Evolutionary conservation across 768 basidiomycete genomes (phyloP).

Genomic region (Lactifluus volemus): DNA sequence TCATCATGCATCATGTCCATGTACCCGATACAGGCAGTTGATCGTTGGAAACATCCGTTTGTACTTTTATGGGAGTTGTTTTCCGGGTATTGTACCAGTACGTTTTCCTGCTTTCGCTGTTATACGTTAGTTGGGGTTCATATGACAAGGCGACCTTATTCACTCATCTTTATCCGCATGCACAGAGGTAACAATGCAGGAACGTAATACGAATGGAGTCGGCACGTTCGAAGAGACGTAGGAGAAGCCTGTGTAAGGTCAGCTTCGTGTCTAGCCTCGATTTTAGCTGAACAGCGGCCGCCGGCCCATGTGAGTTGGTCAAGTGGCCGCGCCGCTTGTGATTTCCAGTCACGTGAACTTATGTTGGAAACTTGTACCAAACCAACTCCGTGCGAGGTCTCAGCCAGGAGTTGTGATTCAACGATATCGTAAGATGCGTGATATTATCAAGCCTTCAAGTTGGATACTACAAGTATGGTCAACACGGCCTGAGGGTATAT

Average conservation of each 20-base stretch:
- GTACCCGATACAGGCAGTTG: conserved; percentile 45
- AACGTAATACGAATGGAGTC: background rate
- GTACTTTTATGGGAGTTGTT: conserved; percentile 30
- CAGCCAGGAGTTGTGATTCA: too few species aligned
- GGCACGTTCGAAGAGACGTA: background rate
- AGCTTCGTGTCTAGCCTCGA: too few species aligned
- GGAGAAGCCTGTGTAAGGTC: background rate
- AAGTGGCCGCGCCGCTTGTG: too few species aligned
- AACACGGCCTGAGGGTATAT: too few species aligned
- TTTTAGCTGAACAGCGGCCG: too few species aligned
- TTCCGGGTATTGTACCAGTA: conserved; percentile 30
- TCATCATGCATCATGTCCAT: conserved; percentile 19
- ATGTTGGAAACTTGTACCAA: too few species aligned
- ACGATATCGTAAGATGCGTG: too few species aligned
- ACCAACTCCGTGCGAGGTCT: too few species aligned
- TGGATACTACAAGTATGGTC: too few species aligned
- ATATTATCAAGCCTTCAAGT: too few species aligned
- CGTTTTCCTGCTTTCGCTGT: conserved; percentile 23
- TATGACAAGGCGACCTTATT: background rate
- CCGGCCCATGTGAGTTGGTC: too few species aligned
- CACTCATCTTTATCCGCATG: conserved; percentile 35
- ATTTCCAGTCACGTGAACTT: too few species aligned
- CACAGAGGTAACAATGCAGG: background rate
- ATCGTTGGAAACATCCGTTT: conserved; percentile 34
- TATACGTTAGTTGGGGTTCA: background rate